These are phyloP conservation scores for Vaccinium corymbosum DNA, from an alignment of 148 eudicot genomes.

Conservation along the genomic window DNA sequence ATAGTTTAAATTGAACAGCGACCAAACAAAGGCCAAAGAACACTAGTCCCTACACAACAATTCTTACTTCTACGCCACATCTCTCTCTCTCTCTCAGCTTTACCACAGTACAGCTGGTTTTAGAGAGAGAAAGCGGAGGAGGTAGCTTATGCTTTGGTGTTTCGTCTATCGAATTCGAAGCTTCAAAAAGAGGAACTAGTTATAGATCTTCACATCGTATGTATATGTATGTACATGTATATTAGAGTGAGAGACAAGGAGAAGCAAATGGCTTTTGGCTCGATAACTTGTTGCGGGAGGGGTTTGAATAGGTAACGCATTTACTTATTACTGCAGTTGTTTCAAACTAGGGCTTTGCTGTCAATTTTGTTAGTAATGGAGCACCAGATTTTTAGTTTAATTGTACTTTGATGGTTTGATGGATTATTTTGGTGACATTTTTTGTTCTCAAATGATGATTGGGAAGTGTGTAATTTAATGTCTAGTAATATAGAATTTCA, in stretches of 20 bases:
- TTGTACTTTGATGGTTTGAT: not conserved
- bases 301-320: slow-evolving; percentile 44
- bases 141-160: not conserved
- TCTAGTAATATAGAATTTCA: not conserved
- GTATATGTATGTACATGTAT: not conserved
- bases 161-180: not conserved
- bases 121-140: no score
- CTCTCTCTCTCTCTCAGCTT: not conserved
- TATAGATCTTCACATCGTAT: not conserved
- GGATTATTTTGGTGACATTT: not conserved
- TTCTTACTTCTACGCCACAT: not conserved
- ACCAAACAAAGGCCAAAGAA: not conserved
- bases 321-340: slow-evolving; percentile 12
- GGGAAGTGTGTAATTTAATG: no score
- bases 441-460: not conserved
- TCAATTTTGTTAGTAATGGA: not conserved
- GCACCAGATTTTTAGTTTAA: not conserved
- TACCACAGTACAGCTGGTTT: no score
- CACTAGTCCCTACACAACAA: not conserved
- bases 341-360: not conserved
- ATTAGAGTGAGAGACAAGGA: not conserved
- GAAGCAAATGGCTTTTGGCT: not conserved
- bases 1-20: not conserved
- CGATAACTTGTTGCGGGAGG: slow-evolving; percentile 35
- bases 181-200: not conserved